Evolutionary conservation across 2,329 filamentous ascomycete species (phyloP), one percentile per base, ranked within the genome.

Genomic region (Clarireedia sp.): DNA sequence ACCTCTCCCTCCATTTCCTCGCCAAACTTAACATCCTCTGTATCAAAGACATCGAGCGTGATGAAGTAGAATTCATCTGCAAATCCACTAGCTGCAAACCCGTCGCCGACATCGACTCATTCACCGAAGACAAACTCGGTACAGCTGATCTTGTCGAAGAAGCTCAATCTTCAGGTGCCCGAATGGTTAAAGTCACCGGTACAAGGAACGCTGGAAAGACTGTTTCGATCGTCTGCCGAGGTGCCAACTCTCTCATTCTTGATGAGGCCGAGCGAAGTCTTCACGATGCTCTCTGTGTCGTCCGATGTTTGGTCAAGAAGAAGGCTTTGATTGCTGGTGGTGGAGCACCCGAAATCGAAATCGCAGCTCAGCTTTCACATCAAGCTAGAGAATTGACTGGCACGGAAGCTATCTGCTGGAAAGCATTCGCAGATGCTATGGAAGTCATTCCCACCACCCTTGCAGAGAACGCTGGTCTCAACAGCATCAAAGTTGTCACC

Each of bases 1-100:
- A 99, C 67, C 81, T 99, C 57, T 95, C 90, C 60, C 81, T 99
- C 62, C 94, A 99, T 76, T 99, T 99, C 81, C 80, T 99, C 62
- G 90, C 94, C 67, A 96, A 96, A 73, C 86, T 97, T 61, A 92
- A 92, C 74, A 99, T 99, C 65, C 79, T 97, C 61, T 89, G 88
- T 46, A 81, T 99, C 73, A 99, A 97, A 79, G 94, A 99, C 64
- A 95, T 99, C 66, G 94, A 99, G 78, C 86, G 94, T 60, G 94
- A 99, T 68, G 94, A 99, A 75, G 90, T 99, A 58, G 94, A 99
- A 73, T 99, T 99, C 74, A 89, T 99, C 72, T 97, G 92, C 88
- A 99, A 97, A 77, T 95, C 89, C 59, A 95, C 92, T 37, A 94
- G 94, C 67, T 99, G 94, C 83, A 99, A 99, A 77, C 94, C 94